A percentile compares a stretch with the other conserved stretches of the same genome.
These are phyloP conservation scores for Limtongia smithiae DNA, from an alignment of 805 yeast species.

Conservation along the genomic window DNA sequence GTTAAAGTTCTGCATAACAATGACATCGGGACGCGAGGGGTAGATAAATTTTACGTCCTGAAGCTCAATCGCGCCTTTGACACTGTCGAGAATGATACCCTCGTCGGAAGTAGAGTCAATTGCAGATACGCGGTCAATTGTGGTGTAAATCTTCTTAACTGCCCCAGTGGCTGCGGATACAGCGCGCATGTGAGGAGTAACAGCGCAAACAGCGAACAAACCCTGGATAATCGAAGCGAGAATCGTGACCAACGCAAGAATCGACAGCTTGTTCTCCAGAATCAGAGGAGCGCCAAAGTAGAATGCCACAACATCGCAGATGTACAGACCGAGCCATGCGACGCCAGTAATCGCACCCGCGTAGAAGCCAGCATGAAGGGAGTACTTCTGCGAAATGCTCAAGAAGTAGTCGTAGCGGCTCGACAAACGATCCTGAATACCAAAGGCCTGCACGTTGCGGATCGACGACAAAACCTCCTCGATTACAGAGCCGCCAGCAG, in stretches of 20 bases:
- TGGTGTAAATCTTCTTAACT: slow-evolving; percentile 41
- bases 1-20: slow-evolving; percentile 31
- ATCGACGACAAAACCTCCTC: slow-evolving; percentile 43
- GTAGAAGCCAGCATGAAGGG: slow-evolving; percentile 34
- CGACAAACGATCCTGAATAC: slow-evolving; percentile 40
- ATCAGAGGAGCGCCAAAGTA: slow-evolving; percentile 44
- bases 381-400: slow-evolving; percentile 30
- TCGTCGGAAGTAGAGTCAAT: slow-evolving; percentile 37
- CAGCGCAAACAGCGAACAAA: slow-evolving; percentile 40
- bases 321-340: slow-evolving; percentile 40
- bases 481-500: slow-evolving; percentile 37
- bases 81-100: slow-evolving; percentile 20
- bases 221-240: slow-evolving; percentile 35
- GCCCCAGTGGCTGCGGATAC: slow-evolving; percentile 42
- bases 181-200: slow-evolving; percentile 43
- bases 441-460: slow-evolving; percentile 44
- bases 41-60: slow-evolving; percentile 33
- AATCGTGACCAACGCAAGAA: slow-evolving; percentile 40
- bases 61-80: slow-evolving; percentile 42
- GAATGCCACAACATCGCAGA: slow-evolving; percentile 42
- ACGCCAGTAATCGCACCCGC: slow-evolving; percentile 40
- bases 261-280: slow-evolving; percentile 33
- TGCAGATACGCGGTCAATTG: slow-evolving; percentile 44
- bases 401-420: slow-evolving; percentile 36
- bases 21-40: slow-evolving; percentile 36